phyloP scores from a whole-genome alignment of 371 early-diverging fungal genomes.

The Parasitella parasitica region DNA sequence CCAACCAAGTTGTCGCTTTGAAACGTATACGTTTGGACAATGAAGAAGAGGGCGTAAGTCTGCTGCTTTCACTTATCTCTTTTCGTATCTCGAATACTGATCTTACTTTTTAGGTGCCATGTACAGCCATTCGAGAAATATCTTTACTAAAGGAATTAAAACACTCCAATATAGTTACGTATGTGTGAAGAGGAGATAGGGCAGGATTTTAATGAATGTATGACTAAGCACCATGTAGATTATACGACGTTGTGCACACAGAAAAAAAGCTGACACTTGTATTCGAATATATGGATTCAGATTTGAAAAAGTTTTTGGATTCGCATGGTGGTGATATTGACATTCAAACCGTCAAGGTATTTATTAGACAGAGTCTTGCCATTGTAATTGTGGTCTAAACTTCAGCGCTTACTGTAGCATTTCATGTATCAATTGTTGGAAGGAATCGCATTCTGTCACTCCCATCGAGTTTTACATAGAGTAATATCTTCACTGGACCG shows the following conservation, averaged over 20 bases:
- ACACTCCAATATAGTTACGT: slow-evolving; percentile 95
- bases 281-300: slow-evolving; percentile 95
- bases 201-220: background rate
- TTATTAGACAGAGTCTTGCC: too few species aligned
- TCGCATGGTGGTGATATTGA: slow-evolving; percentile 83
- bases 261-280: slow-evolving; percentile 93
- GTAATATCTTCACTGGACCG: too few species aligned
- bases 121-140: slow-evolving; percentile 98
- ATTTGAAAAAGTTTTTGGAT: slow-evolving; percentile 91
- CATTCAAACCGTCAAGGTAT: slow-evolving; percentile 73
- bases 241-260: slow-evolving; percentile 95
- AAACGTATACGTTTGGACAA: slow-evolving; percentile 97
- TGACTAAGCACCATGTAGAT: slow-evolving; percentile 33
- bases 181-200: background rate
- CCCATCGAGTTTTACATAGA: slow-evolving; percentile 77
- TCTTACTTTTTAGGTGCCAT: slow-evolving; percentile 89
- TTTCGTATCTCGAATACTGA: too few species aligned
- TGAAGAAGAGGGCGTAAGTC: slow-evolving; percentile 89
- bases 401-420: slow-evolving; percentile 53
- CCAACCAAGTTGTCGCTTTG: slow-evolving; percentile 95
- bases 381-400: too few species aligned
- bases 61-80: background rate
- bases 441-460: slow-evolving; percentile 84
- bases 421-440: slow-evolving; percentile 81
- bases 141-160: slow-evolving; percentile 92